Base-by-base conservation (phyloP, 306 rosid genomes). In the Oxytropis ochrocephala region DNA sequence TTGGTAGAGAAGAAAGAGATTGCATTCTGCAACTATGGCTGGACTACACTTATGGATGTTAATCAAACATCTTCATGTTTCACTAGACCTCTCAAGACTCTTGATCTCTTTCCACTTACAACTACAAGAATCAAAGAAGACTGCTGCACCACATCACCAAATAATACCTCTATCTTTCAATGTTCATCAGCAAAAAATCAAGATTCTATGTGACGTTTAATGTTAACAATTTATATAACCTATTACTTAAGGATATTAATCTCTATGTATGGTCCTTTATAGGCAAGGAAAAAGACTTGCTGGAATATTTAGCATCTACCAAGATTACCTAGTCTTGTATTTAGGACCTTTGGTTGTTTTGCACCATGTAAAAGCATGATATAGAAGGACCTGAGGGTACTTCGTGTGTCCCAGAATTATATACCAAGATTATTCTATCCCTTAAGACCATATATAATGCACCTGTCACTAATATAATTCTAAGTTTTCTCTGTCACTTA, bases 51-150 rank as follows among this genome's bases (percentile, higher is more conserved):
- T 3, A 8, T 24, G 32, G 87, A 77, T 17, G 79, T 75, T 70
- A 81, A 64, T 16, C 14, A 73, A 61, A 69, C 59, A 71, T 70
- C 83, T 36, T 59, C 83, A 33, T 80, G 82, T 48, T 65, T 72
- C 67, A 62, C 81, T 33, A 64, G 71, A 50, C 90, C 90, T 38
- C 85, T 86, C 53, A 84, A 82, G 82, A 92, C 98, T 64, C 95
- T 92, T 60, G 85, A 92, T 46, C 93, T 92, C 72, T 92, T 92
- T 63, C 98, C 98, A n/a, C 59, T 85, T 67, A 79, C 87, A 24
- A 64, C 86, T 24, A 48, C 92, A 33, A 77, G 67, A 67, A 80
- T 77, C 77, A 81, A 78, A 88, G 89, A 87, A 75, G 86, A 85
- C 29, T 72, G 78, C 35, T 72, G 78, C 79, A 79, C 80, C 13